Base-by-base conservation (phyloP, 176 grass and related monocot genomes). In the Saccharum spontaneum region DNA sequence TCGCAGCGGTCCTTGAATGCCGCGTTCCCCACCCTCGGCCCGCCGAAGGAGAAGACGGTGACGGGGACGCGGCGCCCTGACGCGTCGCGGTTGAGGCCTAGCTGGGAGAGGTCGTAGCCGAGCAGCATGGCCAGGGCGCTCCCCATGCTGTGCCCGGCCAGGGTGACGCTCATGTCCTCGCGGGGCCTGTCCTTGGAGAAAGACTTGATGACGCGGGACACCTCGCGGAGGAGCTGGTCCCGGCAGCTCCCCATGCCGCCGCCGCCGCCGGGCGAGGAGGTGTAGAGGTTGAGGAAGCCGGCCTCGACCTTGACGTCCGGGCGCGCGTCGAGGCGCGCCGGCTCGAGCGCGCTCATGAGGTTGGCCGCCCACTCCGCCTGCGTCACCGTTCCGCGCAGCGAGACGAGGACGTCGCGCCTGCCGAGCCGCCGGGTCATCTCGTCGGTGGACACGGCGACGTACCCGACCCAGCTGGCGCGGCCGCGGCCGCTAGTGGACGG, bases 201-300 rank as follows among this genome's bases (percentile, higher is more conserved):
- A 4, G 57, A 59, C 33, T 14, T 55, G 61, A 81, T 33, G 57
- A 94, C 76, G 16, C 79, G 69, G 3, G 79, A 73, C 36, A 88
- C 62, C 74, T 90, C 88, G 60, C 86, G 52, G 18, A 88, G 92
- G 16, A 94, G 83, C 78, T 94, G 92, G 52, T 94, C 89, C n/a
- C 92, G 79, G 77, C 89, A 91, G 87, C 92, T 98, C 5, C 90
- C 87, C 3, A 75, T 69, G 55, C 77, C 75, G 90, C 77, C 91
- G 84, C 77, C 71, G 48, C 60, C 78, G 90, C 74, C 93, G 86
- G 1, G 87, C 1, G 92, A 46, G 28, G 95, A 95, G 41, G 93
- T 93, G 85, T 98, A 98, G 39, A 98, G 79, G 77, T 76, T 81
- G 31, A 98, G 91, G 84, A 98, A 98, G 0, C 95, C 95, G 0